Evolutionary conservation across 495 filamentous ascomycete genomes (phyloP), one percentile per base, ranked within the genome.

Genomic region (Pseudomonodictys pantanalensis): DNA sequence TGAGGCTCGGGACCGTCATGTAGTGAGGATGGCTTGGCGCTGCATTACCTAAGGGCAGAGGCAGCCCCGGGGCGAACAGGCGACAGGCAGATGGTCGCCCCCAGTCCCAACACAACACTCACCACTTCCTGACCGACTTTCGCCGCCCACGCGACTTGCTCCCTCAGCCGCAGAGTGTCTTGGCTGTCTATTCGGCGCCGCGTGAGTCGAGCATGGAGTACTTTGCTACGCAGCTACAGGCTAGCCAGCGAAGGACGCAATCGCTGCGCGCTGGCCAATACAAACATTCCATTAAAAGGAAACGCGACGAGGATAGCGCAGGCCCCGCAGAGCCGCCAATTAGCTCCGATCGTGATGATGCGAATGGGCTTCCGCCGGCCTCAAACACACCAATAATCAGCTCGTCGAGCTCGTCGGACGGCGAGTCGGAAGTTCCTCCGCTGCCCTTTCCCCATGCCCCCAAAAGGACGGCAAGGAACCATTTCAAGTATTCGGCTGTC

Each of bases 361-460:
- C 30, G 32, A 20, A 41, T 7, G 41, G 15, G 43, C 30, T 45
- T 28, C 26, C 29, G 30, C 22, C 47, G n/a, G n/a, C 58, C 26
- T 52, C 64, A 57, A 58, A 66, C 62, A 30, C 62, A 23, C 51
- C 44, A 56, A 38, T 43, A 38, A 10, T 9, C 23, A 30, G 23
- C 47, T 54, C 49, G 32, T 64, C 45, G 18, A 49, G 18, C 17
- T 23, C 62, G 17, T 41, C 50, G 17, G 41, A 56, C 24, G 59
- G 60, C 38, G 58, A n/a, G 17, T 28, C 46, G 33, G 55, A 55
- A 12, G 22, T 71, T n/a, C 71, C 71, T 12, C 47, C 60, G 6
- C 25, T 55, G 11, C 73, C 72, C n/a, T 75, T 75, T 45, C 73
- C 73, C 1, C 73, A 75, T 42, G 60, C 63, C 25, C 43, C 64